Conservation (phyloP, 352 stramenopile genomes). For the Phytophthora citricola region DNA sequence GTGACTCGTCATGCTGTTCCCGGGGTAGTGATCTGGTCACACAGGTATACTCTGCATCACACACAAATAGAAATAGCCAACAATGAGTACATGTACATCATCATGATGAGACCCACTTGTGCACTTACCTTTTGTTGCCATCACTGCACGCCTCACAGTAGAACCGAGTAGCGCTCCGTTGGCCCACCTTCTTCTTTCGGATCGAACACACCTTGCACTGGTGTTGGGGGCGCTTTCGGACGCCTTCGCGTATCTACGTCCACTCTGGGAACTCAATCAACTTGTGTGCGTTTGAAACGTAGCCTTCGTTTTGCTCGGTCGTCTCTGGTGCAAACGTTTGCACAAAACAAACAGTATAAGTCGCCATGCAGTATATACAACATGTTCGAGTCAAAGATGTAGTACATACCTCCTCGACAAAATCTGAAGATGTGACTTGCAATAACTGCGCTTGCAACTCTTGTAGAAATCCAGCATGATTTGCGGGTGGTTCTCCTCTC, state of each 20-base stretch:
- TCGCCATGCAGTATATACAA: background rate
- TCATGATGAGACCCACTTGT: too few species aligned
- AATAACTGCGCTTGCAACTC: background rate
- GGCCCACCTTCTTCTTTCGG: background rate
- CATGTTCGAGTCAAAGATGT: background rate
- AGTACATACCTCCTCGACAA: conserved; percentile 4
- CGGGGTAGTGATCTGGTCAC: too few species aligned
- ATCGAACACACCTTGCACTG: conserved; percentile 21
- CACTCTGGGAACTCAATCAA: conserved; percentile 8
- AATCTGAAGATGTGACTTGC: background rate
- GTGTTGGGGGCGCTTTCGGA: conserved; percentile 13
- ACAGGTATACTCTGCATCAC: too few species aligned
- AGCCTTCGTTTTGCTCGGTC: background rate
- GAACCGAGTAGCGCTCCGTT: conserved; percentile 11
- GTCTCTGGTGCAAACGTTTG: background rate
- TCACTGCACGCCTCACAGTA: conserved; percentile 12
- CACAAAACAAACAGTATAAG: background rate
- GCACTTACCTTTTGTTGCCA: conserved; percentile 5
- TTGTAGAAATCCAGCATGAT: too few species aligned
- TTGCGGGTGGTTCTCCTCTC: too few species aligned
- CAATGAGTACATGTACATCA: too few species aligned
- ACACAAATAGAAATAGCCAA: too few species aligned
- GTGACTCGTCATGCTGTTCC: too few species aligned
- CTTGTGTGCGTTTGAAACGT: background rate
- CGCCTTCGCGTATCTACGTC: background rate